Evolutionary conservation across 352 stramenopile species (phyloP), one percentile per base, ranked within the genome.

Genomic region (Thraustochytrium sp.): DNA sequence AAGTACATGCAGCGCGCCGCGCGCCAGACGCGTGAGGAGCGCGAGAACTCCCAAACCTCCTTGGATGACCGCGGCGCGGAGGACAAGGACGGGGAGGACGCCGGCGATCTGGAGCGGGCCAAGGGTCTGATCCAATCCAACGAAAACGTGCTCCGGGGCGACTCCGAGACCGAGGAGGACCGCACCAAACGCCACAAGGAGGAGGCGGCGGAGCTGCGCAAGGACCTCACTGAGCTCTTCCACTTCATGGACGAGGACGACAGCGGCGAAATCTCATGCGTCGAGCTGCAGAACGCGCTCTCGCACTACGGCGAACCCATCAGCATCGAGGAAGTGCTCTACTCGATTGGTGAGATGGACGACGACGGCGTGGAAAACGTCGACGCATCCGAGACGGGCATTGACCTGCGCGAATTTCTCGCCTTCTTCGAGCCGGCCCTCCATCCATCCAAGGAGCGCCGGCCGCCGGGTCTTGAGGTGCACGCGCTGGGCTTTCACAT

Each of bases 311-410:
- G 74, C 36, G 51, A 82, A 37, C 53, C 74, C 1, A 76, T 82
- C 53, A 82, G 74, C 54, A 26, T 82, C 0, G 74, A 82, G 74
- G 74, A 82, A 31, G 74, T 82, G 0, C 23, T 82, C 5, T 82
- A 82, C 36, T 82, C 74, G 40, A 76, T 82, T 26, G 74, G 74
- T 5, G 74, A 82, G 38, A 42, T 82, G 29, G 74, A 82, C 42
- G 53, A 76, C 34, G 49, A 73, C 8, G 74, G 74, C 37, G 74
- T 82, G 3, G 74, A 82, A 3, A 82, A 82, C 31, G 74, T 82
- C 13, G 74, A 82, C 29, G 53, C 74, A 8, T 16, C 55, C 8
- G 74, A 82, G 55, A 82, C 74, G 29, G 74, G 74, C 0, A 82
- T 82, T 26, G 29, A 37, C 29, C 49, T 76, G 21, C 9, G 51